Conservation (phyloP, 2,329 filamentous ascomycete genomes). For the Fusarium newnesense region DNA sequence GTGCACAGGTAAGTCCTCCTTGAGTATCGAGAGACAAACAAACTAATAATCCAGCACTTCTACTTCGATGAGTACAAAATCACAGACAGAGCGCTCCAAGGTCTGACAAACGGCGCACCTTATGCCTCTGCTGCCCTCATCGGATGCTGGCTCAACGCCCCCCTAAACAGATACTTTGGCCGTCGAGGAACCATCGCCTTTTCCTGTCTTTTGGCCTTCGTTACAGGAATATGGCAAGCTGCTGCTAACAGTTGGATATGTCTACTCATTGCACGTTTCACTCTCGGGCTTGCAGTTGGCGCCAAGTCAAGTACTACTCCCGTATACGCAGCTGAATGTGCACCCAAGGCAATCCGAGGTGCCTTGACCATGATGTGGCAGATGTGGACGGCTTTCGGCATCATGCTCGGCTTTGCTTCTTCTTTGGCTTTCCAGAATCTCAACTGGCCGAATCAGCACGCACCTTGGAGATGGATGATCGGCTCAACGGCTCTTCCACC, state of each 20-base stretch:
- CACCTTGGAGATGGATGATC: constrained; percentile 3
- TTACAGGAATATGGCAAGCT: constrained; percentile 58
- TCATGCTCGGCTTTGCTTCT: constrained; percentile 71
- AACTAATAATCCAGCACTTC: constrained; percentile 44
- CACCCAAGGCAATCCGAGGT: constrained; percentile 63
- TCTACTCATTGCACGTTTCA: constrained; percentile 72
- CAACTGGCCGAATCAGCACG: constrained; percentile 58
- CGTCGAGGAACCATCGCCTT: constrained; percentile 72
- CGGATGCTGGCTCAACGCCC: constrained; percentile 52
- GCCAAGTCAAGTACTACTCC: constrained; percentile 62
- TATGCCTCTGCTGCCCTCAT: constrained; percentile 61
- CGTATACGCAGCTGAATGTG: constrained; percentile 64
- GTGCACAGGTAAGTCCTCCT: constrained; percentile 52
- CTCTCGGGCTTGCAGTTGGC: constrained; percentile 75
- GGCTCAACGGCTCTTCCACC: constrained; percentile 55
- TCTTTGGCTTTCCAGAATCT: constrained; percentile 56
- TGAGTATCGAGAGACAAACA: not conserved
- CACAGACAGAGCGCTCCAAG: constrained; percentile 49
- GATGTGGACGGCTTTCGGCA: constrained; percentile 66
- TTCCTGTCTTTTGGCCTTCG: constrained; percentile 63
- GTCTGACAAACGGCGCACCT: constrained; percentile 64
- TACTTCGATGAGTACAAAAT: constrained; percentile 50
- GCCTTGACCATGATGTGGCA: constrained; percentile 67
- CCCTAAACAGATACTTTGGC: constrained; percentile 68
- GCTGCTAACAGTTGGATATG: constrained; percentile 60